phyloP scores from a whole-genome alignment of 2,329 filamentous ascomycete species.

The Colletotrichum filicis region DNA sequence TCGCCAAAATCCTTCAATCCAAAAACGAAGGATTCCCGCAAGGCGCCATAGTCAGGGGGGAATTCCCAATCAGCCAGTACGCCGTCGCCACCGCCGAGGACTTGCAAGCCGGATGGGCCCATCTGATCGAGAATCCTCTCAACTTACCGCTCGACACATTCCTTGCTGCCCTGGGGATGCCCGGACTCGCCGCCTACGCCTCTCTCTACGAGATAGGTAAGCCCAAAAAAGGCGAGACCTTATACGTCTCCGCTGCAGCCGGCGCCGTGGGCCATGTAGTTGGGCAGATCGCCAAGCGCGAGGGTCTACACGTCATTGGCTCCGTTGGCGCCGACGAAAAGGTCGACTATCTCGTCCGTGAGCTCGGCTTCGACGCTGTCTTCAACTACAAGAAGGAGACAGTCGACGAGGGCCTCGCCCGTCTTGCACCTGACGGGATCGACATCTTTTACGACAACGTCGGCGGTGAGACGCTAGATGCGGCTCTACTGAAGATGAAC shows the following conservation, averaged over 20 bases:
- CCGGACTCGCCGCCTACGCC: constrained; percentile 79
- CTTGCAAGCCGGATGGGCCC: constrained; percentile 16
- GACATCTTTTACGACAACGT: constrained; percentile 89
- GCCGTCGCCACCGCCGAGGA: constrained; percentile 43
- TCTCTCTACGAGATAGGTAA: constrained; percentile 80
- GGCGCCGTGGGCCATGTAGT: constrained; percentile 82
- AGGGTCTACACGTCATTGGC: constrained; percentile 79
- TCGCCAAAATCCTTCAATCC: constrained; percentile 78
- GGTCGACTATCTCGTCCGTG: constrained; percentile 75
- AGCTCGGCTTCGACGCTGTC: constrained; percentile 77
- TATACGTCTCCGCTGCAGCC: constrained; percentile 80
- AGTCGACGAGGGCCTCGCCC: constrained; percentile 69
- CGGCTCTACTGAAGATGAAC: constrained; percentile 62
- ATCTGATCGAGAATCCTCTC: constrained; percentile 66
- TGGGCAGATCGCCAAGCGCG: constrained; percentile 80
- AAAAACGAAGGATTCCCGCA: constrained; percentile 65
- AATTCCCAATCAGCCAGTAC: constrained; percentile 66
- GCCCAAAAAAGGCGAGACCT: constrained; percentile 81
- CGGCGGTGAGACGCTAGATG: constrained; percentile 78
- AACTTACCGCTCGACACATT: constrained; percentile 71
- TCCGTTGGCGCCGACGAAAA: constrained; percentile 83
- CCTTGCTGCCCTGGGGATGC: constrained; percentile 79
- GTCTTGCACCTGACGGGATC: constrained; percentile 77
- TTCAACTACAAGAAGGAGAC: constrained; percentile 88
- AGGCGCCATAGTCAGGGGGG: constrained; percentile 61